Base-by-base conservation (phyloP, 352 stramenopile genomes). In the Phytophthora melonis region DNA sequence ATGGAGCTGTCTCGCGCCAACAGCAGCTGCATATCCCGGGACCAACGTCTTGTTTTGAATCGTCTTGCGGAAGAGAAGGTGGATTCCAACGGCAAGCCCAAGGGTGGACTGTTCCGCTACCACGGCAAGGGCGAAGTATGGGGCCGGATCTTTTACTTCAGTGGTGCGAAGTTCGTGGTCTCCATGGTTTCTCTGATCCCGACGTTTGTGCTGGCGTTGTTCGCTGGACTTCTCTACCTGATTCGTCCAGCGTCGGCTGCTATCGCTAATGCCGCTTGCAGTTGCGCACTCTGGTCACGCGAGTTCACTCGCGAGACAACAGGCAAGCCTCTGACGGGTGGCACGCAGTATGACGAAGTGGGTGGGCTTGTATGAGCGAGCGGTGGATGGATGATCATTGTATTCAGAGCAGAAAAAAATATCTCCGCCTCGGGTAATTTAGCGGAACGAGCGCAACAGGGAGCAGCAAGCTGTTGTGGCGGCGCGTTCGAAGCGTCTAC, bases 1-100 rank as follows among this genome's bases (percentile, higher is more conserved):
- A 78, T 92, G 72, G 89, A 96, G 43, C 66, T 96, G 25, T 87
- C 83, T 56, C 84, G 84, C 25, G 89, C 88, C 11, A 95, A 96
- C 80, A 87, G 81, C 72, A 92, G 79, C 55, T 80, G 73, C 56
- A 82, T 85, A 13, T 55, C 72, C 0, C 66, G 66, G 9, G 86
- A 95, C 60, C 55, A 79, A 14, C 84, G 88, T 21, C 78, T 86
- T 59, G 83, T 92, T 36, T 70, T 95, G 56, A 81, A 85, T 54
- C 85, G 82, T 41, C 66, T 95, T 53, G 75, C 85, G 34, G 77
- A 81, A 34, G 69, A 81, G 3, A 79, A 72, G 4, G 21, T 58
- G 11, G 82, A 88, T 25, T 58, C 67, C 30, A 70, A 54, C 8
- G 68, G 58, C 0, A 81, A 83, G 32, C 34, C 64, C 18, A 84